phyloP scores from a whole-genome alignment of 352 stramenopile species.

The Globisporangium radiosum region DNA sequence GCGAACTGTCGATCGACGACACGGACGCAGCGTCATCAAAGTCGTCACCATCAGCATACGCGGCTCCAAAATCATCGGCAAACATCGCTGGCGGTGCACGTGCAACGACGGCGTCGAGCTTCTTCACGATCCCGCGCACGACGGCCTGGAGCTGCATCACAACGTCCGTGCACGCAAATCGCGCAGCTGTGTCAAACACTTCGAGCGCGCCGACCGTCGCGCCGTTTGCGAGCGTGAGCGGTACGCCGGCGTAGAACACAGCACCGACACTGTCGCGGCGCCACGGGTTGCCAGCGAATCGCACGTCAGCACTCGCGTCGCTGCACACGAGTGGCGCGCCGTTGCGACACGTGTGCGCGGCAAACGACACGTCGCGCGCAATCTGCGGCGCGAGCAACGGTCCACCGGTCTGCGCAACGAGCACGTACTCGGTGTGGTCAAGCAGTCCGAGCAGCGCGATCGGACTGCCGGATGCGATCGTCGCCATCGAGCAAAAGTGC shows the following conservation, averaged over 20 bases:
- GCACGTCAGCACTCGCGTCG: conserved; percentile 37
- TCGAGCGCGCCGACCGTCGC: conserved; percentile 56
- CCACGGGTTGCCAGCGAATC: conserved; percentile 47
- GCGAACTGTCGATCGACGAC: conserved; percentile 17
- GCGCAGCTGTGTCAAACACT: conserved; percentile 35
- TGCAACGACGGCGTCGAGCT: conserved; percentile 42
- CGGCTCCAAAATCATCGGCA: background rate
- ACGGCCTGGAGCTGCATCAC: conserved; percentile 49
- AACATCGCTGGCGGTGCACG: conserved; percentile 2
- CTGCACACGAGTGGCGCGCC: conserved; percentile 49
- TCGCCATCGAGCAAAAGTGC: conserved; percentile 76
- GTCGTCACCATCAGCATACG: conserved; percentile 9
- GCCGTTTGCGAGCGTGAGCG: conserved; percentile 40
- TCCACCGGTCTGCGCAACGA: conserved; percentile 38
- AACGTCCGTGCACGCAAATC: conserved; percentile 41
- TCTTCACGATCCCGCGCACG: conserved; percentile 41
- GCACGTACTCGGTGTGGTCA: conserved; percentile 62
- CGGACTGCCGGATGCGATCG: conserved; percentile 64
- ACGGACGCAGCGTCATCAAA: conserved; percentile 10
- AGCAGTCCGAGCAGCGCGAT: conserved; percentile 66
- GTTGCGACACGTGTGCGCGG: conserved; percentile 45
- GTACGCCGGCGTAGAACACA: conserved; percentile 66
- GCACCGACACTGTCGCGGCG: conserved; percentile 30
- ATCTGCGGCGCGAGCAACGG: conserved; percentile 30
- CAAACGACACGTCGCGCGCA: conserved; percentile 44